Evolutionary conservation across 805 yeast species (phyloP).

Genomic region (Nakazawaea anatomiae): DNA sequence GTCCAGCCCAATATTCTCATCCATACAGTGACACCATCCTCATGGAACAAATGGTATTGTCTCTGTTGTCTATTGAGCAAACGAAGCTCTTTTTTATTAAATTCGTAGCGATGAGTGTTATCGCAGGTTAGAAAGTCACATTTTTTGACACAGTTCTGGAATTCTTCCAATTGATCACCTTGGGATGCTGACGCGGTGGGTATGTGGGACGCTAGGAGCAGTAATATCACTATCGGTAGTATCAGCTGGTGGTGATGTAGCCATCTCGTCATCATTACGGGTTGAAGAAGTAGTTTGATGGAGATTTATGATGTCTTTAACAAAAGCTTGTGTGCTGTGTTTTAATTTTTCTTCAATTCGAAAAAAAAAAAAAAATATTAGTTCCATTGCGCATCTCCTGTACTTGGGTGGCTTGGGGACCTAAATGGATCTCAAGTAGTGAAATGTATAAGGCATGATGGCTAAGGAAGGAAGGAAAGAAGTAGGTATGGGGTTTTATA

Average conservation of each 20-base stretch:
- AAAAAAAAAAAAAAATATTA: too few species aligned
- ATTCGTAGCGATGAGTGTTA: constrained; percentile 21
- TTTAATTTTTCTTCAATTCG: neutral
- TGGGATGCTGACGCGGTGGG: constrained; percentile 34
- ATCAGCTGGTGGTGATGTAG: neutral
- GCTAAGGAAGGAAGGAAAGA: too few species aligned
- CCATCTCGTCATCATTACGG: neutral
- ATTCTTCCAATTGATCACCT: constrained; percentile 57
- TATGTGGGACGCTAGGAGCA: neutral
- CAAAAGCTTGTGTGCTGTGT: neutral
- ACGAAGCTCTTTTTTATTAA: constrained; percentile 15
- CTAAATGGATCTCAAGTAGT: too few species aligned
- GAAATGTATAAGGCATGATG: too few species aligned
- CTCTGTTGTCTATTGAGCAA: constrained; percentile 23
- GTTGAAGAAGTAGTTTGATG: too few species aligned
- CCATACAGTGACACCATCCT: constrained; percentile 33
- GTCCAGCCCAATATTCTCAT: constrained; percentile 59
- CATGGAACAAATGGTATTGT: constrained; percentile 30
- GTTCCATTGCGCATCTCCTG: too few species aligned
- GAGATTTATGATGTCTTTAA: too few species aligned
- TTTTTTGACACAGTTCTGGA: constrained; percentile 46
- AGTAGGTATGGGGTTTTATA: too few species aligned
- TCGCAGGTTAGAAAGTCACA: constrained; percentile 35
- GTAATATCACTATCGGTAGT: neutral
- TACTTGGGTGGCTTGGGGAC: too few species aligned